Conservation (phyloP, 805 yeast genomes). For the Zygotorulaspora danielsina region DNA sequence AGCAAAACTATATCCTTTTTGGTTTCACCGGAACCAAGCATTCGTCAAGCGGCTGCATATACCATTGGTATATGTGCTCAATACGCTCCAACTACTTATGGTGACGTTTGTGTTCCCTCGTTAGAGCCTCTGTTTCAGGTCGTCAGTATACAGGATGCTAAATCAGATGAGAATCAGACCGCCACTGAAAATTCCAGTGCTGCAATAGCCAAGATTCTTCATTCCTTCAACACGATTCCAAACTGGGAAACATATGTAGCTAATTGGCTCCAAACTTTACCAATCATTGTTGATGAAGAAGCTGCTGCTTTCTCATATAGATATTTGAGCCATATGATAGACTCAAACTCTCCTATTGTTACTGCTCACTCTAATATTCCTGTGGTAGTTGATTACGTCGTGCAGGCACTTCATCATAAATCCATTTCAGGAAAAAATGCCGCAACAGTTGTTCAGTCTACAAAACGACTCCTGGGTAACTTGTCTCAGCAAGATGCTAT, state of each 20-base stretch:
- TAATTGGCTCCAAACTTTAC: constrained; percentile 79
- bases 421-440: constrained; percentile 71
- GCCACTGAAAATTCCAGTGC: constrained; percentile 86
- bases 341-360: constrained; percentile 58
- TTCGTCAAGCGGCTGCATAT: constrained; percentile 85
- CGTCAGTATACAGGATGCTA: constrained; percentile 72
- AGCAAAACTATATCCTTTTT: constrained; percentile 62
- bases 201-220: constrained; percentile 80
- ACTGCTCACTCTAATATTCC: constrained; percentile 46
- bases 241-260: constrained; percentile 57
- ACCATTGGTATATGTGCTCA: constrained; percentile 85
- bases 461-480: constrained; percentile 58
- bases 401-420: constrained; percentile 68
- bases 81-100: constrained; percentile 61
- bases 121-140: constrained; percentile 71
- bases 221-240: constrained; percentile 58
- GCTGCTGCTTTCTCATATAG: constrained; percentile 83
- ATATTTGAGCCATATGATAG: constrained; percentile 69
- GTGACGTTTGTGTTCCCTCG: constrained; percentile 61
- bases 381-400: constrained; percentile 59
- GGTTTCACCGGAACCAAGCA: constrained; percentile 58
- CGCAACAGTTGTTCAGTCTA: constrained; percentile 53
- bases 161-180: constrained; percentile 73
- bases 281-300: constrained; percentile 76
- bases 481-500: constrained; percentile 69